Base-by-base conservation (phyloP, 139 green algal genomes). In the Coccomyxa sp. region DNA sequence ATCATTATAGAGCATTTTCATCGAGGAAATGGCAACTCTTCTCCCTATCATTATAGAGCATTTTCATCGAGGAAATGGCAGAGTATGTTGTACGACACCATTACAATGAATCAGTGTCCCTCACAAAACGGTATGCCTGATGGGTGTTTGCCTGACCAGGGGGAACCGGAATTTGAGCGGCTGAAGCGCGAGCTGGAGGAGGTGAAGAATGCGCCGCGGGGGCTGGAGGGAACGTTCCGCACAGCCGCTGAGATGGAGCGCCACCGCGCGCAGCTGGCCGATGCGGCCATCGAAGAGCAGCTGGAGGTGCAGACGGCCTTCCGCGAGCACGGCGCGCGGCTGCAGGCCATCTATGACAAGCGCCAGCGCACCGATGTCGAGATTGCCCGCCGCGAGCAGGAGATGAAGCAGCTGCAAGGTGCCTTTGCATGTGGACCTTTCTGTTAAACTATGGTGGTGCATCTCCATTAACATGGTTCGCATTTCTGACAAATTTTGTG, bases 231-330 rank as follows among this genome's bases (percentile, higher is more conserved):
- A 81, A 92, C 91, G 28, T 96, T 94, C 85, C 88, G 94, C 58
- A 92, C 82, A 21, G 86, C 90, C 27, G 90, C 92, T 14, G 94
- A 97, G 85, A 94, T 94, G 91, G 94, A 97, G 87, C 89, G 94
- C 7, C 92, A 97, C 82, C 83, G 91, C 21, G 81, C 87, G 10
- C 89, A 93, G 87, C 82, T 94, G 57, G 88, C 91, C 51, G 93
- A 96, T 76, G 90, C 90, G 3, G 89, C 90, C 32, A 94, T 95
- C 66, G 92, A 94, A 81, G 92, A 95, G 88, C 94, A 96, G 90
- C 87, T 98, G 38, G 91, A 95, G 82, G 92, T 95, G n/a, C 94
- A 98, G 88, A 95, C 88, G 10, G 93, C 92, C n/a, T 95, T 97
- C 85, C 85, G 93, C 23, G 92, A 96, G 89, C 92, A 94, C 81